Evolutionary conservation across 176 grass and related monocot species (phyloP).

Genomic region (Metroxylon sagu): DNA sequence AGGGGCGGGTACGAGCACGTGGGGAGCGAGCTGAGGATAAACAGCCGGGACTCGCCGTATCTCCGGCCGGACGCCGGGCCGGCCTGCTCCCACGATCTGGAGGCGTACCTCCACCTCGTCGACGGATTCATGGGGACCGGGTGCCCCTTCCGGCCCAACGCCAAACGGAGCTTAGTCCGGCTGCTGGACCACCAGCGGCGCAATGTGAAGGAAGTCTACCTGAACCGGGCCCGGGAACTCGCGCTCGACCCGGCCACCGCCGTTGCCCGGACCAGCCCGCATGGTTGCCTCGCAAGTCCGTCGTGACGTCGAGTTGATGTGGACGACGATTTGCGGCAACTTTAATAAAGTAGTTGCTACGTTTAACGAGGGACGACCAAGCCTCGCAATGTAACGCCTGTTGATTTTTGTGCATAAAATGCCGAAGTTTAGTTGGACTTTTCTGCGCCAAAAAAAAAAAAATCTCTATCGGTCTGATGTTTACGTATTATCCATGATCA

Average conservation of each 20-base stretch:
- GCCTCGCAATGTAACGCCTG: no score
- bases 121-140: slow-evolving; percentile 79
- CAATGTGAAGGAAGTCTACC: slow-evolving; percentile 75
- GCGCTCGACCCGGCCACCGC: slow-evolving; percentile 42
- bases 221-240: slow-evolving; percentile 48
- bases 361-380: no score
- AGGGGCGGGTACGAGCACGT: slow-evolving; percentile 55
- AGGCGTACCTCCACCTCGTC: slow-evolving; percentile 87
- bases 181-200: slow-evolving; percentile 56
- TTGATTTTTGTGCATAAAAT: no score
- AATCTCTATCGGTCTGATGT: no score
- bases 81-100: slow-evolving; percentile 73
- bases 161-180: slow-evolving; percentile 52
- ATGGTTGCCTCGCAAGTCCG: neutral
- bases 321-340: no score
- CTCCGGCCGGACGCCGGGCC: slow-evolving; percentile 56
- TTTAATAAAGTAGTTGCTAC: no score
- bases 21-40: slow-evolving; percentile 58
- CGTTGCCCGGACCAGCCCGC: neutral
- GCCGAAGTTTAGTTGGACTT: no score
- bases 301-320: neutral
- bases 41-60: slow-evolving; percentile 65
- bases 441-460: no score
- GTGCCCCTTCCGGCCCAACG: slow-evolving; percentile 53
- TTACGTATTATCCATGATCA: no score